Evolutionary conservation across 371 early-diverging fungal species (phyloP).

Genomic region (Zopfochytrium polystomum): DNA sequence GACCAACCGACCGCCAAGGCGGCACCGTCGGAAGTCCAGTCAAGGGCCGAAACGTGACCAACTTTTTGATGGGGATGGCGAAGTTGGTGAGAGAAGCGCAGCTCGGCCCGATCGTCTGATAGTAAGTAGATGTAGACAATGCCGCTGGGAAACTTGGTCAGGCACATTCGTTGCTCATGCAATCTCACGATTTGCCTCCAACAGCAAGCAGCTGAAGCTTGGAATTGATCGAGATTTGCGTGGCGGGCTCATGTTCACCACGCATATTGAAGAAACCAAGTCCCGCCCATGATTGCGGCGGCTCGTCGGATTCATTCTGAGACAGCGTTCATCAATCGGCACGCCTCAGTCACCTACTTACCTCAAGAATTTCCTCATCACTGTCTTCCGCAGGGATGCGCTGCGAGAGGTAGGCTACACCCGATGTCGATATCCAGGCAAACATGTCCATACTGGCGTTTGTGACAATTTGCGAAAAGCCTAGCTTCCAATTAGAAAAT

Average conservation of each 20-base stretch:
- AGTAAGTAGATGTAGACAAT: constrained; percentile 31
- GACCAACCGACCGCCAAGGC: constrained; percentile 71
- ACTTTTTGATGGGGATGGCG: constrained; percentile 17
- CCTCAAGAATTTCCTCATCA: too few relatives aligned
- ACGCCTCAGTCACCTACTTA: too few relatives aligned
- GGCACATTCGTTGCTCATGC: neutral
- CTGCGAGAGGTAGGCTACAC: constrained; percentile 40
- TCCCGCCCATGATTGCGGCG: constrained; percentile 37
- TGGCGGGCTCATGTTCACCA: constrained; percentile 21
- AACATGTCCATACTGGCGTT: constrained; percentile 28
- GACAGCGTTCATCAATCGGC: neutral
- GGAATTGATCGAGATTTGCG: constrained; percentile 39
- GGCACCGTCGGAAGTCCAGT: constrained; percentile 77
- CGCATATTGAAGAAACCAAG: constrained; percentile 35
- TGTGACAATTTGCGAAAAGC: constrained; percentile 18
- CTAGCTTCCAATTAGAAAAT: constrained; percentile 10
- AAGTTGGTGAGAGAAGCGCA: neutral
- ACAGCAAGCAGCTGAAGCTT: constrained; percentile 37
- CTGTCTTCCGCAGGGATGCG: constrained; percentile 2
- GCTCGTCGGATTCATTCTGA: neutral
- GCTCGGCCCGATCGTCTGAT: constrained; percentile 15
- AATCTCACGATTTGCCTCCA: constrained; percentile 30
- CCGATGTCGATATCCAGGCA: constrained; percentile 33
- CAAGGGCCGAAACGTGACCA: constrained; percentile 44
- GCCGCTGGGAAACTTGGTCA: constrained; percentile 24